phyloP scores from a whole-genome alignment of 768 basidiomycete species.

The Russula ochroleuca region DNA sequence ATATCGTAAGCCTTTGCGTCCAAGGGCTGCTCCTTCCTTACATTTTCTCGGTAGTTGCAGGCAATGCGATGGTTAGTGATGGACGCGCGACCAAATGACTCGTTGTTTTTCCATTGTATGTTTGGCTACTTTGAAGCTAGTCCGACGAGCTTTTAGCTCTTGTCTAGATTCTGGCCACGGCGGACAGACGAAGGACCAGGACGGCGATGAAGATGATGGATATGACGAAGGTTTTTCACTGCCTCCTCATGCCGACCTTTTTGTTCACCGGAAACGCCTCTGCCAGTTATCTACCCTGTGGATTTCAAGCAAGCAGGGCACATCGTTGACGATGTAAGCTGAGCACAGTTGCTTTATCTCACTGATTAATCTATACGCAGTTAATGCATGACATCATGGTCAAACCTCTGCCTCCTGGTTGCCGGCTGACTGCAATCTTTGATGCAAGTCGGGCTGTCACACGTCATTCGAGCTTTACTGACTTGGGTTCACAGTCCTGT shows the following conservation, averaged over 20 bases:
- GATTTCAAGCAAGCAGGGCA: slow-evolving; percentile 75
- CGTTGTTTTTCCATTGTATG: slow-evolving; percentile 51
- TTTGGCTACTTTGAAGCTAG: not conserved
- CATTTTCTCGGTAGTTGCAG: slow-evolving; percentile 33
- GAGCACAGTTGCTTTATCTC: not conserved
- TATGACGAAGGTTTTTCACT: slow-evolving; percentile 59
- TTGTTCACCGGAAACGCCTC: not conserved
- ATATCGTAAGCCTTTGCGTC: slow-evolving; percentile 40
- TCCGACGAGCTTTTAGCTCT: not conserved
- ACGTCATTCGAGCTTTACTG: slow-evolving; percentile 5
- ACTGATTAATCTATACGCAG: slow-evolving; percentile 30
- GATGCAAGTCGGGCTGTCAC: slow-evolving; percentile 40
- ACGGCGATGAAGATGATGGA: slow-evolving; percentile 79
- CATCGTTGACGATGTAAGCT: slow-evolving; percentile 70
- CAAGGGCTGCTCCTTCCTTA: not conserved
- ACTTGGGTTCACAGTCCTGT: slow-evolving; percentile 36
- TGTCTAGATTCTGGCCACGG: slow-evolving; percentile 85
- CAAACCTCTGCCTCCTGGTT: slow-evolving; percentile 56
- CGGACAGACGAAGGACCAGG: slow-evolving; percentile 75
- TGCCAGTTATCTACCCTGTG: slow-evolving; percentile 82
- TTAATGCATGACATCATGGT: slow-evolving; percentile 45
- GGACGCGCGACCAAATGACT: slow-evolving; percentile 51
- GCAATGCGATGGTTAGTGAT: slow-evolving; percentile 59
- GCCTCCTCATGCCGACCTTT: not conserved
- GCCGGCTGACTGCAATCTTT: slow-evolving; percentile 60